Evolutionary conservation across 2,329 filamentous ascomycete species (phyloP).

Genomic region (Verticillium nubilum): DNA sequence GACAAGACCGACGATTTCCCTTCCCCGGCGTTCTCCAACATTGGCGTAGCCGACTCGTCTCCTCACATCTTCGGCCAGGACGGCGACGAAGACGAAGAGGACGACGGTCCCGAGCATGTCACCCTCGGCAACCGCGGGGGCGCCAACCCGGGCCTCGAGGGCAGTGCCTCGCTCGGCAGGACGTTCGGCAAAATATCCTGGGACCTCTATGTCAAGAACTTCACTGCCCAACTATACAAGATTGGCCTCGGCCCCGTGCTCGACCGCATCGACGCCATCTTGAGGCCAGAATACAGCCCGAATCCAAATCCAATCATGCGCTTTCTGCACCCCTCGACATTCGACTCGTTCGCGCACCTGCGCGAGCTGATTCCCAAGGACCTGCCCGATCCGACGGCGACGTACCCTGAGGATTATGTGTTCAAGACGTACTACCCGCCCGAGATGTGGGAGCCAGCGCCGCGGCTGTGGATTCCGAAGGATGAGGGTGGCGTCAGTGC

Average conservation of each 20-base stretch:
- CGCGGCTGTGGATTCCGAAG: slow-evolving; percentile 70
- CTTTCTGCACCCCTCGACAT: slow-evolving; percentile 74
- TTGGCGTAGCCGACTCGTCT: slow-evolving; percentile 15
- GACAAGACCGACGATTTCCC: slow-evolving; percentile 34
- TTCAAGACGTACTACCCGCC: slow-evolving; percentile 67
- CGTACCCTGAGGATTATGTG: slow-evolving; percentile 53
- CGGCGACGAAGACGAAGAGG: slow-evolving; percentile 18
- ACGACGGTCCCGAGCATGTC: slow-evolving; percentile 12
- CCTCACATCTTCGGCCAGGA: slow-evolving; percentile 7
- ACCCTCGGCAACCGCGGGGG: slow-evolving; percentile 21
- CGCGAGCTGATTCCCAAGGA: slow-evolving; percentile 17
- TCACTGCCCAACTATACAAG: slow-evolving; percentile 17
- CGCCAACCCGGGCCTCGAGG: slow-evolving; percentile 22
- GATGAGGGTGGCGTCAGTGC: slow-evolving; percentile 63
- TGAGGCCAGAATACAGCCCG: slow-evolving; percentile 18
- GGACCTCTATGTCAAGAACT: slow-evolving; percentile 28
- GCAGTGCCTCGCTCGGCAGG: slow-evolving; percentile 25
- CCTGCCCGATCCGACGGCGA: slow-evolving; percentile 16
- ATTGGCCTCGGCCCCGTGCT: slow-evolving; percentile 21
- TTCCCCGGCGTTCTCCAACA: slow-evolving; percentile 13
- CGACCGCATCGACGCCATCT: slow-evolving; percentile 19
- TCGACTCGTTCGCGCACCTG: slow-evolving; percentile 58
- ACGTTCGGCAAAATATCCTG: slow-evolving; percentile 28
- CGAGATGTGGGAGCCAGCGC: slow-evolving; percentile 54
- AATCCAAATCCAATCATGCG: slow-evolving; percentile 49